Conservation (phyloP, 495 filamentous ascomycete genomes). For the Xylaria castorea region DNA sequence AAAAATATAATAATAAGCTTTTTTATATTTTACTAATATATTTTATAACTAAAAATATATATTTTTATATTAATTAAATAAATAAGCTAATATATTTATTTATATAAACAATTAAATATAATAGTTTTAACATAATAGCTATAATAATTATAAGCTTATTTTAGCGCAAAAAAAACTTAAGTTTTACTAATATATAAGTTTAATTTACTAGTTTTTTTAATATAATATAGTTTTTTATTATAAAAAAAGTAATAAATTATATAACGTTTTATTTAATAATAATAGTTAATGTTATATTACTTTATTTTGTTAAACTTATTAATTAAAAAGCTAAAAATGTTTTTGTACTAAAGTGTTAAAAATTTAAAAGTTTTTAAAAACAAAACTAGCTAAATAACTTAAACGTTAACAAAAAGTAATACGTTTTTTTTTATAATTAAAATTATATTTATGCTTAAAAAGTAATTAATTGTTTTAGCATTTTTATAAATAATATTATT, state of each 20-base stretch:
- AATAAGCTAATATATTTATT: not conserved
- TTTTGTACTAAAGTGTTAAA: conserved; percentile 3
- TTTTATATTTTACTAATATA: not conserved
- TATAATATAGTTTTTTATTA: not conserved
- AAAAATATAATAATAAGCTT: not conserved
- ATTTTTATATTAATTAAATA: not conserved
- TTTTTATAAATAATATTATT: not conserved
- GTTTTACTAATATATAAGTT: not conserved
- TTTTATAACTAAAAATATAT: not conserved
- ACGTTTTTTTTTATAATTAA: not conserved
- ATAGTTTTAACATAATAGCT: not conserved
- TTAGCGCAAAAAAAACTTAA: not conserved
- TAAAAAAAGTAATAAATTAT: conserved; percentile 1
- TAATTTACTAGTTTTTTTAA: not conserved
- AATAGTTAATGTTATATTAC: not conserved
- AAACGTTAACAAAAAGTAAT: not conserved
- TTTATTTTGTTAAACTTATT: not conserved
- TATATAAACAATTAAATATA: not conserved
- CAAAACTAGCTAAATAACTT: not conserved
- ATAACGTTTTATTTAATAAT: not conserved
- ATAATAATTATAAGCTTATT: conserved; percentile 5
- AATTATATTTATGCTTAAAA: not conserved
- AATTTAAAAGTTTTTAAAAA: not conserved
- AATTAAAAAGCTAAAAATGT: not conserved
- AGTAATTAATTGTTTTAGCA: not conserved